Evolutionary conservation across 2,329 filamentous ascomycete genomes (phyloP).

Genomic region (Hirsutella rhossiliensis): DNA sequence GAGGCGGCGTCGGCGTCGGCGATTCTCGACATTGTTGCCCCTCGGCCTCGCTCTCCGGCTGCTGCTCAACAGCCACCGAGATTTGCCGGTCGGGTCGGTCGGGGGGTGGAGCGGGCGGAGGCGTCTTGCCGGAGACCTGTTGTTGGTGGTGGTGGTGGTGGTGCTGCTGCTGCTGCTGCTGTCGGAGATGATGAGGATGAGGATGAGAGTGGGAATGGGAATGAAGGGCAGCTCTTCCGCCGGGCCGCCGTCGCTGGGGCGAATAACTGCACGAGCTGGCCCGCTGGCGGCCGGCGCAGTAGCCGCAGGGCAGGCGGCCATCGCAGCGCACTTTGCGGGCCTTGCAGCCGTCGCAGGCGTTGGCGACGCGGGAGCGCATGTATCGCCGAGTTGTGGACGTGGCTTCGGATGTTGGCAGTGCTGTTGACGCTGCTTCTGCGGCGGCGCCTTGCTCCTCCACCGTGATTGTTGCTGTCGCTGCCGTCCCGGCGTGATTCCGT

Average conservation of each 20-base stretch:
- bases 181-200: not conserved
- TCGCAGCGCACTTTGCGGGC: conserved; percentile 44
- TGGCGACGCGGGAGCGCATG: conserved; percentile 29
- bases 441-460: no score
- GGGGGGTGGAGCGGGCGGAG: no score
- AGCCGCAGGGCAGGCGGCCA: conserved; percentile 38
- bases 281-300: conserved; percentile 32
- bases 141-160: no score
- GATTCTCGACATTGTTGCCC: not conserved
- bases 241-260: conserved; percentile 24
- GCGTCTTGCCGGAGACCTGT: no score
- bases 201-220: not conserved
- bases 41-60: not conserved
- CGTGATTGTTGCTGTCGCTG: no score
- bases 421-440: not conserved
- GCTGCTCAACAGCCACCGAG: not conserved
- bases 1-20: not conserved
- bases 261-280: conserved; percentile 35
- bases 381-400: not conserved
- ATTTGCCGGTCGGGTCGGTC: no score
- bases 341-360: conserved; percentile 43
- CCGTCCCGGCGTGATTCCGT: no score
- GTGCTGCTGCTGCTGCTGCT: no score
- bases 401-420: conserved; percentile 13
- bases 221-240: not conserved